phyloP scores from a whole-genome alignment of 2,329 filamentous ascomycete species.

The Cordyceps pruinosa region DNA sequence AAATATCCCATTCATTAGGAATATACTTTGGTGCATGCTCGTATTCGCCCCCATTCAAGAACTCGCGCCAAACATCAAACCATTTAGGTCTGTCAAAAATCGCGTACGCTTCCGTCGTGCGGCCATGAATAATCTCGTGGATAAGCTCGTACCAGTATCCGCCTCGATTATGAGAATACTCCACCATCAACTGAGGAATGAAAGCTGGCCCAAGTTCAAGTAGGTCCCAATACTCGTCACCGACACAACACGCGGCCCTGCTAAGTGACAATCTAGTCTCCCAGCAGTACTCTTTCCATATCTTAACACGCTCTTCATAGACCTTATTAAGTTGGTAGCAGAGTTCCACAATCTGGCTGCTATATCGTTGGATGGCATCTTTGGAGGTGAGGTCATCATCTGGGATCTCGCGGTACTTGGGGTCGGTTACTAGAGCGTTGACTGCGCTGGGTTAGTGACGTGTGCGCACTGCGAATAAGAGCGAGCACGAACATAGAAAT shows the following conservation, averaged over 20 bases:
- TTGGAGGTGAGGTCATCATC: conserved; percentile 4
- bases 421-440: conserved; percentile 1
- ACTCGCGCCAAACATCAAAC: conserved; percentile 6
- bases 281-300: conserved; percentile 1
- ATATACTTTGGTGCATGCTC: conserved; percentile 8
- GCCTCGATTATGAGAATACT: conserved; percentile 6
- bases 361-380: not conserved
- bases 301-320: not conserved
- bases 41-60: conserved; percentile 6
- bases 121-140: conserved; percentile 12
- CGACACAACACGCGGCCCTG: not conserved
- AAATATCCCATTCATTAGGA: conserved; percentile 10
- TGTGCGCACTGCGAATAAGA: not conserved
- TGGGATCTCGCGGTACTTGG: not conserved
- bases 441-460: conserved; percentile 3
- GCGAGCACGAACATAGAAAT: conserved; percentile 1
- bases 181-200: conserved; percentile 11
- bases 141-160: conserved; percentile 14
- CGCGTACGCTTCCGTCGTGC: not conserved
- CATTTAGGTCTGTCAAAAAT: conserved; percentile 1
- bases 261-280: not conserved
- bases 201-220: conserved; percentile 9
- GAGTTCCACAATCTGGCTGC: not conserved
- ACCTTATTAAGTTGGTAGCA: not conserved
- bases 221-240: conserved; percentile 8